These are phyloP conservation scores for Stephanodiscus triporus DNA, from an alignment of 108 stramenopile genomes.

Conservation along the genomic window DNA sequence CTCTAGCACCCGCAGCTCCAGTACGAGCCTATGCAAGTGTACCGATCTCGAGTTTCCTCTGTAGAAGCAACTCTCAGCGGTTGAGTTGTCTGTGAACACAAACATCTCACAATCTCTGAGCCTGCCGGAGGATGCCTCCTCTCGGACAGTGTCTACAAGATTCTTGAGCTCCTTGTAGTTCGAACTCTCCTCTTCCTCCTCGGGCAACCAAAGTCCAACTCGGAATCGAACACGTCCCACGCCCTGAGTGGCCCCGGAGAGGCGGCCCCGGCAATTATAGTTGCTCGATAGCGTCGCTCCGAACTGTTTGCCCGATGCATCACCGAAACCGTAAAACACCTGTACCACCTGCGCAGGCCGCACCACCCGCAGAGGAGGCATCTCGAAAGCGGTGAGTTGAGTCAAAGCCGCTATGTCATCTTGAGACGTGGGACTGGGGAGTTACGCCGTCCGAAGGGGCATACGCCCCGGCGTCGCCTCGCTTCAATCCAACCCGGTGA, in stretches of 20 bases:
- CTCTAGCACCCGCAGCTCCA: conserved; percentile 16
- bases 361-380: conserved; percentile 16
- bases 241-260: too few relatives aligned
- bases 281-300: conserved; percentile 23
- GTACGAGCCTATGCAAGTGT: conserved; percentile 3
- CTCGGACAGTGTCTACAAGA: conserved; percentile 36
- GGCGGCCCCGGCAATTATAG: too few relatives aligned
- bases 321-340: conserved; percentile 50
- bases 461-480: background rate
- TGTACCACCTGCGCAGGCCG: background rate
- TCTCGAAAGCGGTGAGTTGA: too few relatives aligned
- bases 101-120: conserved; percentile 20
- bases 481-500: background rate
- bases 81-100: conserved; percentile 36
- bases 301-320: conserved; percentile 51
- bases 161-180: conserved; percentile 42
- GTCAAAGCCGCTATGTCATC: conserved; percentile 34
- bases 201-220: conserved; percentile 21
- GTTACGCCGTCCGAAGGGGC: conserved; percentile 30
- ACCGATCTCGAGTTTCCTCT: conserved; percentile 19
- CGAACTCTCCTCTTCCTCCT: conserved; percentile 25
- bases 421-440: conserved; percentile 30
- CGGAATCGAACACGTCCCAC: background rate
- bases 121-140: too few relatives aligned
- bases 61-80: conserved; percentile 27